Base-by-base conservation (phyloP, 192 early-diverging fungal species). In the Spinellus fusiger region DNA sequence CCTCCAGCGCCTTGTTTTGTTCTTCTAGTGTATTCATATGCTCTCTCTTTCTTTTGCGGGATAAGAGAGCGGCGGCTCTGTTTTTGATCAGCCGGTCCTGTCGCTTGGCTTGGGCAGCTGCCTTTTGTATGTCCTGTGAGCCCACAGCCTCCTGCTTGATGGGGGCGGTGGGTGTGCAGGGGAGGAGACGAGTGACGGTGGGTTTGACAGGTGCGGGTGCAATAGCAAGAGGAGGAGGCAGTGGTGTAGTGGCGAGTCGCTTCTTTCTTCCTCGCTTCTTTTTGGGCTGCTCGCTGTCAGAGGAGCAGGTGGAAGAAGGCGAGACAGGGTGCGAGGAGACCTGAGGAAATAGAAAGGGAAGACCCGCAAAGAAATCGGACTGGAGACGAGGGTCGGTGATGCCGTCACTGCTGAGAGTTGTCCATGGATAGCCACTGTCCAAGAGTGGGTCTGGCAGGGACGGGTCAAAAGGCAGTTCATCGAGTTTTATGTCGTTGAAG, bases 41-140 rank as follows among this genome's bases (percentile, higher is more conserved):
- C 48, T 95, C 93, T 37, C 91, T 82, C 74, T 96, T 94, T 48
- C 93, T 83, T 75, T 93, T 94, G 34, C 94, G 83, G 13, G 89
- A 91, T 55, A 90, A 69, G 32, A 93, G 73, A 10, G 94, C 94
- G 0, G 91, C 90, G 3, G 89, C 92, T 12, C 94, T 85, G 73
- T 96, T 96, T 77, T 94, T 94, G 54, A 96, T 92, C 60, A 96
- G 68, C 31, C 94, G 78, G 60, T 92, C 89, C 63, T 92, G 88
- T 25, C 88, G 80, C 70, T 95, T 96, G 31, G 82, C 77, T 31
- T 81, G 71, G 27, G 75, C 74, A 1, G 71, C 68, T 0, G 78
- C 78, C 13, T 72, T 72, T 53, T 73, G 70, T 22, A 65, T 59
- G 47, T 66, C 54, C 37, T 59, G 57, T 16, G 64, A 18, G 13